Evolutionary conservation across 2,329 filamentous ascomycete species (phyloP).

Genomic region (Cercospora zeina): DNA sequence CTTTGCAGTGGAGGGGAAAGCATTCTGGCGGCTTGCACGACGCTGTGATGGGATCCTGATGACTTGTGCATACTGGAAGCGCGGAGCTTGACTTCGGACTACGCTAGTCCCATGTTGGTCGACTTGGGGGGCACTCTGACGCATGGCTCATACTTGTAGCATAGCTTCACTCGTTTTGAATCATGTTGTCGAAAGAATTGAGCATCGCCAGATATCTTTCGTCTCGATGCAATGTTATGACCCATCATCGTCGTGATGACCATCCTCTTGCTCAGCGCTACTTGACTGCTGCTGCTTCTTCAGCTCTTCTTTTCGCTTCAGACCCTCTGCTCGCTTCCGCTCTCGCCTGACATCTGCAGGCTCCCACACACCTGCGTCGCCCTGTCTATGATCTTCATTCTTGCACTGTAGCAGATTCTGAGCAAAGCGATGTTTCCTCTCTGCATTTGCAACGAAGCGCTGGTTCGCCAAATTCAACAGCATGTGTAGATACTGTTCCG

Average conservation of each 20-base stretch:
- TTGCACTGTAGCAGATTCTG: conserved; percentile 47
- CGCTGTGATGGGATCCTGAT: neutral
- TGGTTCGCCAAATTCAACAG: conserved; percentile 72
- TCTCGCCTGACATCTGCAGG: conserved; percentile 42
- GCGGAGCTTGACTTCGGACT: neutral
- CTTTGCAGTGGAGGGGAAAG: neutral
- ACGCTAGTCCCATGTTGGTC: neutral
- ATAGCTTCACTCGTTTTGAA: neutral
- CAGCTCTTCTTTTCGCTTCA: conserved; percentile 46
- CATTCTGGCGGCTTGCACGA: neutral
- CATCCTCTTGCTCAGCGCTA: neutral
- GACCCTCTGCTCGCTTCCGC: conserved; percentile 47
- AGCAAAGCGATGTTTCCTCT: conserved; percentile 66
- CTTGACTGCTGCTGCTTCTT: neutral
- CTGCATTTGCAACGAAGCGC: conserved; percentile 68
- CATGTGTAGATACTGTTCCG: conserved; percentile 65
- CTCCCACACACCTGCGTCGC: conserved; percentile 44
- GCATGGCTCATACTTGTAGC: neutral
- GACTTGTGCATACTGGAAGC: neutral
- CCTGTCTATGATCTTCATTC: conserved; percentile 30
- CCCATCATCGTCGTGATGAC: neutral
- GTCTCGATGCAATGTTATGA: neutral
- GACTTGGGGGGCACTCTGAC: neutral
- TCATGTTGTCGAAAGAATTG: neutral
- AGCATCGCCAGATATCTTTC: neutral